Evolutionary conservation across 805 yeast species (phyloP).

Genomic region (Zygosaccharomyces rouxii): DNA sequence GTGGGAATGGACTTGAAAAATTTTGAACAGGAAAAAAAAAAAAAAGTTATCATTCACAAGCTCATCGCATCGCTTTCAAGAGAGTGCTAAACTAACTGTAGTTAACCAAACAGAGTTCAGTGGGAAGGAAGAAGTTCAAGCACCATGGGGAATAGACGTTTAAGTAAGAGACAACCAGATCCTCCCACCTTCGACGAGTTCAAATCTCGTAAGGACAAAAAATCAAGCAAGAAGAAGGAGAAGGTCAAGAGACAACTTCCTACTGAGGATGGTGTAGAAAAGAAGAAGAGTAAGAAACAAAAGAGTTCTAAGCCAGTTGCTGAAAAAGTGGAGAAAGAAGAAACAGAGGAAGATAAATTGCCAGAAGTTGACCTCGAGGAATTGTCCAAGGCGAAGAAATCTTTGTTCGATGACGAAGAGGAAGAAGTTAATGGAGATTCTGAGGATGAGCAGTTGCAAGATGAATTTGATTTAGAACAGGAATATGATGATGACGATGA

Average conservation of each 20-base stretch:
- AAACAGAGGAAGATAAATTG: constrained; percentile 41
- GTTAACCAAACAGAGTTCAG: neutral
- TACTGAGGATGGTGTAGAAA: constrained; percentile 10
- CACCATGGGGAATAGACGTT: constrained; percentile 81
- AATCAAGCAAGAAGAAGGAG: constrained; percentile 36
- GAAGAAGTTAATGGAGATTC: constrained; percentile 21
- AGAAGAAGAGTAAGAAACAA: constrained; percentile 14
- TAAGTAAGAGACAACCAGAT: constrained; percentile 85
- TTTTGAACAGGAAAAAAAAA: constrained; percentile 7
- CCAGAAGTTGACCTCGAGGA: constrained; percentile 70
- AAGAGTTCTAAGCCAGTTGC: constrained; percentile 7
- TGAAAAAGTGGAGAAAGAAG: constrained; percentile 19
- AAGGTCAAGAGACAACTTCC: constrained; percentile 22
- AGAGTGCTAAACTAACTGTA: neutral
- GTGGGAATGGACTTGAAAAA: constrained; percentile 4
- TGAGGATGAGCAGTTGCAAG: constrained; percentile 34
- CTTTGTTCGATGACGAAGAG: constrained; percentile 59
- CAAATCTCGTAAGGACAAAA: constrained; percentile 45
- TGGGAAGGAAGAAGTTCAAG: neutral
- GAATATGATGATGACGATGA: constrained; percentile 44
- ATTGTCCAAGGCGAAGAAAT: constrained; percentile 62
- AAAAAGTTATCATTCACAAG: constrained; percentile 6
- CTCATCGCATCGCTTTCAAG: constrained; percentile 16
- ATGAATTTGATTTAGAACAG: constrained; percentile 57
- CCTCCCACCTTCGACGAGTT: constrained; percentile 90